phyloP scores from a whole-genome alignment of 768 basidiomycete genomes.

The Phlebiopsis gigantea region DNA sequence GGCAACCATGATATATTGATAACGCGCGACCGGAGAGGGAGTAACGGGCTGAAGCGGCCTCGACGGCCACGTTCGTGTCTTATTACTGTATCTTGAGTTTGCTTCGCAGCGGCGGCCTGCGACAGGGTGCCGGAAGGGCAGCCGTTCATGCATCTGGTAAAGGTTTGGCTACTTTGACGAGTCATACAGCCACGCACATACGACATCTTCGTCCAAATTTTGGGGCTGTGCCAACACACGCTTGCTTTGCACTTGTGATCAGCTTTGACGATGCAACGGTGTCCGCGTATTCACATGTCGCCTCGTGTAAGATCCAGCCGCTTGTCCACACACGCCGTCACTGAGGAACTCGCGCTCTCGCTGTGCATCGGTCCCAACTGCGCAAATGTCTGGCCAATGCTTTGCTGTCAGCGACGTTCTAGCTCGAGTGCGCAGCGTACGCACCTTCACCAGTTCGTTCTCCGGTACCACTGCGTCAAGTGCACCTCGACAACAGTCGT shows the following conservation, averaged over 20 bases:
- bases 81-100: too few relatives aligned
- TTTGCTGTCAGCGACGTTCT: neutral
- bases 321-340: constrained; percentile 82
- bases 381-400: constrained; percentile 68
- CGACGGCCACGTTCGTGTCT: too few relatives aligned
- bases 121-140: neutral
- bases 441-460: constrained; percentile 84
- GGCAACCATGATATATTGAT: neutral
- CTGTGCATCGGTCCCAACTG: constrained; percentile 67
- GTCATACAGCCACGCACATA: constrained; percentile 22
- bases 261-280: constrained; percentile 9
- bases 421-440: constrained; percentile 5
- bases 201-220: constrained; percentile 63
- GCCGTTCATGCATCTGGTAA: constrained; percentile 5
- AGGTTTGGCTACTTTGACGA: constrained; percentile 10
- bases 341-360: too few relatives aligned
- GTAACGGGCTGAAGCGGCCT: too few relatives aligned
- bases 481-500: constrained; percentile 66
- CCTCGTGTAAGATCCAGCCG: constrained; percentile 82
- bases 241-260: constrained; percentile 39
- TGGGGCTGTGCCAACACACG: constrained; percentile 80
- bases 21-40: neutral
- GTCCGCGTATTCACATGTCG: constrained; percentile 59
- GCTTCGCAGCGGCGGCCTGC: neutral
- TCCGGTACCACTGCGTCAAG: constrained; percentile 90